phyloP scores from a whole-genome alignment of 208 protist species.

The Leishmania arabica region DNA sequence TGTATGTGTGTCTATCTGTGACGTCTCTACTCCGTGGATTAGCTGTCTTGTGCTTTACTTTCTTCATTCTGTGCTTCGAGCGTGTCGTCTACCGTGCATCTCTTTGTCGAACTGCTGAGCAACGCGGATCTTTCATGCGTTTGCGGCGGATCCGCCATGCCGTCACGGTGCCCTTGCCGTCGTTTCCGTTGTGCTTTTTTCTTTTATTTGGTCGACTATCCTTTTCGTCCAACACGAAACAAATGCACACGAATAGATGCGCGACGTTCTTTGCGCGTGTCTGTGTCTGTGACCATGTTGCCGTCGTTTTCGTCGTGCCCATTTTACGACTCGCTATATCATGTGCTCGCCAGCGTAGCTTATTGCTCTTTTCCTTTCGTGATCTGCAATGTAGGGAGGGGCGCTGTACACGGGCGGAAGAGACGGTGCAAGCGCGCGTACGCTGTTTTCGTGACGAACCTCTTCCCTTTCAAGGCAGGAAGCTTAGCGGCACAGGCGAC shows the following conservation, averaged over 20 bases:
- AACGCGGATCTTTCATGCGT: background rate
- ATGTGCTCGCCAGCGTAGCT: background rate
- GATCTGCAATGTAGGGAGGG: background rate
- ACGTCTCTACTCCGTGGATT: background rate
- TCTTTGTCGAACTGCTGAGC: background rate
- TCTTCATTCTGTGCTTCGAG: background rate
- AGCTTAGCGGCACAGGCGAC: background rate
- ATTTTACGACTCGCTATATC: constrained; percentile 18
- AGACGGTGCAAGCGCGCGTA: background rate
- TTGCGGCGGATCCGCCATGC: background rate
- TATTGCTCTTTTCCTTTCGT: background rate
- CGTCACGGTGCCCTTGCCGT: background rate
- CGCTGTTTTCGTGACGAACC: background rate
- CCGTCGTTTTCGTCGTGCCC: constrained; percentile 11
- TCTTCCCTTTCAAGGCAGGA: background rate
- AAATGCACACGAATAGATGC: background rate
- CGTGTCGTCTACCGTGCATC: background rate
- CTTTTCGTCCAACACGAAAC: background rate
- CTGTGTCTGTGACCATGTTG: background rate
- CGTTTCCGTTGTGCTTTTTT: background rate
- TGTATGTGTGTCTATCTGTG: background rate
- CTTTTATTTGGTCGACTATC: background rate
- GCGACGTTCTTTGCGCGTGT: background rate
- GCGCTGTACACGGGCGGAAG: background rate
- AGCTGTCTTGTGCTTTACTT: background rate